phyloP scores from a whole-genome alignment of 2,329 filamentous ascomycete genomes.

The Ceratocystis cubensis region DNA sequence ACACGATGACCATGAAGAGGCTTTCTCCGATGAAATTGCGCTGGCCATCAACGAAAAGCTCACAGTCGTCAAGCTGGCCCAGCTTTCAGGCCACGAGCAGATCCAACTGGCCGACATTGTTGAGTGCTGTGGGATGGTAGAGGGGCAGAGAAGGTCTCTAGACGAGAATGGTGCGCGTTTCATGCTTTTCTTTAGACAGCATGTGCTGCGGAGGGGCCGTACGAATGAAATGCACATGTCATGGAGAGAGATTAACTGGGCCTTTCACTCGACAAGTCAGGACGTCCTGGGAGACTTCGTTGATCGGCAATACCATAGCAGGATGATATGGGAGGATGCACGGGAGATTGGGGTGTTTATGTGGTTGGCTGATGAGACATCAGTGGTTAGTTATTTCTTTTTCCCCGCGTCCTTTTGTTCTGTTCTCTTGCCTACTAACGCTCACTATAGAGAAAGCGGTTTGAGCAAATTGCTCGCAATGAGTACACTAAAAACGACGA shows the following conservation, averaged over 20 bases:
- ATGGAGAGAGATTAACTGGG: conserved; percentile 75
- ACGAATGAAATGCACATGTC: conserved; percentile 54
- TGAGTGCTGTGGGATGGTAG: conserved; percentile 71
- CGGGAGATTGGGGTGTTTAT: conserved; percentile 83
- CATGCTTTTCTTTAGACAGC: conserved; percentile 75
- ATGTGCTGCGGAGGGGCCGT: conserved; percentile 56
- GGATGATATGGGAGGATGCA: conserved; percentile 73
- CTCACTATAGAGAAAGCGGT: conserved; percentile 30
- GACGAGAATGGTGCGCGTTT: conserved; percentile 83
- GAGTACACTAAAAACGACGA: conserved; percentile 82
- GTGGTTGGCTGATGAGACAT: conserved; percentile 71
- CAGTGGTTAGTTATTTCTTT: conserved; percentile 48
- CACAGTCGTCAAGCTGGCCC: conserved; percentile 59
- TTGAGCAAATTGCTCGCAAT: conserved; percentile 82
- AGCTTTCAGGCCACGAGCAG: conserved; percentile 74
- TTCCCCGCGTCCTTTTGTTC: not conserved
- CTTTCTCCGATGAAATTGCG: conserved; percentile 60
- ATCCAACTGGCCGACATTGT: conserved; percentile 74
- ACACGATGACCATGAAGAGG: conserved; percentile 32
- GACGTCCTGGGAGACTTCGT: conserved; percentile 82
- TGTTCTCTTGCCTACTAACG: not conserved
- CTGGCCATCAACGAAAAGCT: conserved; percentile 61
- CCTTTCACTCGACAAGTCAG: conserved; percentile 72
- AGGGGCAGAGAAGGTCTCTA: conserved; percentile 76
- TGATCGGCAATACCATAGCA: conserved; percentile 63